Base-by-base conservation (phyloP, 495 filamentous ascomycete species). In the Aspergillus taichungensis region DNA sequence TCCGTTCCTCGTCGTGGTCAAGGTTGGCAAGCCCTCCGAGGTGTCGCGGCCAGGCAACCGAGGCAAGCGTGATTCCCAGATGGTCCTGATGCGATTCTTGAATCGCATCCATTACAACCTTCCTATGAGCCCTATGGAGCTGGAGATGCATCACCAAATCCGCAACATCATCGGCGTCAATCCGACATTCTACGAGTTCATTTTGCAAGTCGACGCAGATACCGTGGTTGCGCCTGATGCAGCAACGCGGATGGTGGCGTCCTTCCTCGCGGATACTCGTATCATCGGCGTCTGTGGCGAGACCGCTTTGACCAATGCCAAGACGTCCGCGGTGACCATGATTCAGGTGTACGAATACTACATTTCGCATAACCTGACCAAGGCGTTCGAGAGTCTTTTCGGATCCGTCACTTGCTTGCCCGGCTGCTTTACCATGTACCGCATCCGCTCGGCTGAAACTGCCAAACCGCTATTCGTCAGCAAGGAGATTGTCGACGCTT, bases 281-380 rank as follows among this genome's bases (percentile, higher is more conserved):
- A 74, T 97, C 13, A 88, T 95, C 57, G 92, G 84, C 52, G 79
- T 92, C 41, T 99, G 94, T 60, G 92, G 92, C 56, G 92, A 99
- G 64, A 99, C 92, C 0, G 83, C 84, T 8, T 72, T 99, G 24
- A 87, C 84, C 40, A 99, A 99, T 57, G 86, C 88, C 40, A 94
- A 95, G 64, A 76, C 85, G 11, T 95, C 90, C 10, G 86, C 89
- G 52, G 76, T 92, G 48, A 99, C 92, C 30, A 97, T 97, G 90
- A 97, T 99, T 50, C 92, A 98, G 65, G 92, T 98, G 12, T 98
- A 98, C 73, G 92, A 98, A 67, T 95, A 98, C 74, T 98, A 90
- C 69, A 98, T 98, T 50, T 97, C 94, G 43, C 92, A 98, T 74
- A 94, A 98, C 62, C 73, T 98, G 54, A 83, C 85, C 56, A 98